phyloP scores from a whole-genome alignment of 371 early-diverging fungal species.

The Mucor plumbeus region DNA sequence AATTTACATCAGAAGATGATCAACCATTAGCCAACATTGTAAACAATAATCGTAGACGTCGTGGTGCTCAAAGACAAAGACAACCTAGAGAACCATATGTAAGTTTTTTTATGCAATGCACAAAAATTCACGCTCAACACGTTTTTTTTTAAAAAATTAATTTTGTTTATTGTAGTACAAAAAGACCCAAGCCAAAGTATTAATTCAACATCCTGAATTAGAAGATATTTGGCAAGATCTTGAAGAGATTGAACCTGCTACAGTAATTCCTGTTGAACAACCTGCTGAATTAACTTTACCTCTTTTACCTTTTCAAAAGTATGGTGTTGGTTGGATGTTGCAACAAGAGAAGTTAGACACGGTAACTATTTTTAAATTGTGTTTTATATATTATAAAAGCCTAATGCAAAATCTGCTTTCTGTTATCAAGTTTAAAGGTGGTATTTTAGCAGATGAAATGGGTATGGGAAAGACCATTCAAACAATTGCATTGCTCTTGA shows the following conservation, averaged over 20 bases:
- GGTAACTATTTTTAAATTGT: constrained; percentile 31
- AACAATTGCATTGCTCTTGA: constrained; percentile 84
- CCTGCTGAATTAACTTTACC: constrained; percentile 74
- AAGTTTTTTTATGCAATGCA: not conserved
- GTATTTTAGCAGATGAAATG: constrained; percentile 93
- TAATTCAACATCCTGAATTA: constrained; percentile 66
- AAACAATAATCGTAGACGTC: not conserved
- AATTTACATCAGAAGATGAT: not conserved
- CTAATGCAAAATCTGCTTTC: not conserved
- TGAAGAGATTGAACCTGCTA: constrained; percentile 29
- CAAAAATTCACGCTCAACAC: constrained; percentile 4
- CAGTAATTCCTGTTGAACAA: constrained; percentile 61
- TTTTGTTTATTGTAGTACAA: constrained; percentile 24
- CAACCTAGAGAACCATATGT: not conserved
- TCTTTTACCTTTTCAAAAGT: constrained; percentile 89
- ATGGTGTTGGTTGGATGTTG: constrained; percentile 86
- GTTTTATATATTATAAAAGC: not conserved
- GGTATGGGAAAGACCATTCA: constrained; percentile 99
- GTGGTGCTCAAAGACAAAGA: not conserved
- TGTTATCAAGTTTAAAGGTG: constrained; percentile 71
- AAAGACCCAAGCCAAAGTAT: constrained; percentile 33
- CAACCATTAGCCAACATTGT: not conserved
- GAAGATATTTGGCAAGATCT: constrained; percentile 73
- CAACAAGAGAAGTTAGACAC: constrained; percentile 66
- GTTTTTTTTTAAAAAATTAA: constrained; percentile 3